Percentiles rank a stretch among this genome's conserved stretches.
These are phyloP conservation scores for Chlorella sp. DNA, from an alignment of 139 green algal species.

Conservation along the genomic window DNA sequence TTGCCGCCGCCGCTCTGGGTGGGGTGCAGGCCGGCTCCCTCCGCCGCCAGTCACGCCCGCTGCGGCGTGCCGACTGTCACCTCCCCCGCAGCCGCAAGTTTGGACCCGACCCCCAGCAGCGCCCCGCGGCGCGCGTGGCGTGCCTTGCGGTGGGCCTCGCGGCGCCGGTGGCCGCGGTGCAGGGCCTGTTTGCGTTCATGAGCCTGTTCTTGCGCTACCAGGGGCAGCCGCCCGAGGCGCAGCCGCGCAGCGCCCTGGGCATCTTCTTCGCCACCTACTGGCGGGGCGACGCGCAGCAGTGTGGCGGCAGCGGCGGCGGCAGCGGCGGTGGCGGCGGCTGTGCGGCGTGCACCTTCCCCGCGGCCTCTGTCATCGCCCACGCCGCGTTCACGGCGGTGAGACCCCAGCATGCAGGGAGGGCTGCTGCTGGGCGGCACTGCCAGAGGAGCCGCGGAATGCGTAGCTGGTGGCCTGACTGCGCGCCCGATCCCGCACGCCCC, in stretches of 20 bases:
- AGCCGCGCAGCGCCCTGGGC: slow-evolving; percentile 27
- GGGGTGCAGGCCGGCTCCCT: no score
- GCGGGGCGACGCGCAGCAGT: slow-evolving; percentile 24
- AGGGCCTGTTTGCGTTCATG: slow-evolving; percentile 38
- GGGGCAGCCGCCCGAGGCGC: slow-evolving; percentile 2
- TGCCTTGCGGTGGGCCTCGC: slow-evolving; percentile 2
- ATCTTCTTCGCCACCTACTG: slow-evolving; percentile 40
- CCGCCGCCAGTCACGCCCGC: no score
- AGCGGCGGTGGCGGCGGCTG: slow-evolving; percentile 4
- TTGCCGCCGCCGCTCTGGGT: no score
- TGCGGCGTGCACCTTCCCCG: slow-evolving; percentile 33
- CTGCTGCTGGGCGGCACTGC: no score
- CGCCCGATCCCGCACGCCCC: no score
- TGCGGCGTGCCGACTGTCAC: no score
- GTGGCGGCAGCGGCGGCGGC: not conserved
- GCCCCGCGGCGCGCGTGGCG: slow-evolving; percentile 6
- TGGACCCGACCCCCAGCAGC: not conserved
- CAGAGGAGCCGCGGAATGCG: no score
- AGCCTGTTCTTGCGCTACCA: slow-evolving; percentile 5
- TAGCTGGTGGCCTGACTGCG: no score
- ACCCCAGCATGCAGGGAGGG: no score
- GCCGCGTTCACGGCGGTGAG: not conserved
- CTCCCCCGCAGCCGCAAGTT: no score
- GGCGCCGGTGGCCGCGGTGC: slow-evolving; percentile 3
- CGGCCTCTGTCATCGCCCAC: slow-evolving; percentile 30